Conservation (phyloP, 202 grass and related monocot species). For the Schoenoplectus tabernaemontani region DNA sequence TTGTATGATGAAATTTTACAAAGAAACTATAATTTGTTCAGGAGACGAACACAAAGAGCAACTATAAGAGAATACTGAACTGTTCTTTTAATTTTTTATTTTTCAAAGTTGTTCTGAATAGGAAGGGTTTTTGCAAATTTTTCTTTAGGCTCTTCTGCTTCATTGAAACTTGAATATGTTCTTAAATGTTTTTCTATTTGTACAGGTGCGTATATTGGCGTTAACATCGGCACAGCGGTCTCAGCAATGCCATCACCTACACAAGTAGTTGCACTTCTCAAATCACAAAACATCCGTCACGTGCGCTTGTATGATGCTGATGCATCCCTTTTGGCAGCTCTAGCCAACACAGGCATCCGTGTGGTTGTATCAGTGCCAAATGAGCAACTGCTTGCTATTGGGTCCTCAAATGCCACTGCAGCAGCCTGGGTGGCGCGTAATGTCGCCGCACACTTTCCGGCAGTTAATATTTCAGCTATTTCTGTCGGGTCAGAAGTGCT, state of each 20-base stretch:
- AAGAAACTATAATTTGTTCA: not conserved
- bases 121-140: not conserved
- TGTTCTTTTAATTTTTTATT: too few relatives aligned
- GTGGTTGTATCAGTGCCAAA: constrained; percentile 88
- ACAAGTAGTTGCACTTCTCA: constrained; percentile 71
- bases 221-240: constrained; percentile 84
- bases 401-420: constrained; percentile 86
- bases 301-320: constrained; percentile 80
- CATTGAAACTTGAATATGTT: too few relatives aligned
- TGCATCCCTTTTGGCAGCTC: constrained; percentile 64
- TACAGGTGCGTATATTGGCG: constrained; percentile 80
- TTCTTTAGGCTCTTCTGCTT: not conserved
- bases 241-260: constrained; percentile 63
- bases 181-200: not conserved
- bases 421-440: constrained; percentile 77
- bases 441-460: constrained; percentile 64
- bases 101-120: too few relatives aligned
- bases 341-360: constrained; percentile 73
- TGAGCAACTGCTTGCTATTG: constrained; percentile 92
- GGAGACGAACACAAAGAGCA: too few relatives aligned
- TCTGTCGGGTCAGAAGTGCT: constrained; percentile 85
- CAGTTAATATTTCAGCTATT: constrained; percentile 88
- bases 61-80: not conserved
- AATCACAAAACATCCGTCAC: constrained; percentile 75
- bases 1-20: not conserved